Conservation (phyloP, 129 eudicot species). For the Gnaphalium uliginosum region DNA sequence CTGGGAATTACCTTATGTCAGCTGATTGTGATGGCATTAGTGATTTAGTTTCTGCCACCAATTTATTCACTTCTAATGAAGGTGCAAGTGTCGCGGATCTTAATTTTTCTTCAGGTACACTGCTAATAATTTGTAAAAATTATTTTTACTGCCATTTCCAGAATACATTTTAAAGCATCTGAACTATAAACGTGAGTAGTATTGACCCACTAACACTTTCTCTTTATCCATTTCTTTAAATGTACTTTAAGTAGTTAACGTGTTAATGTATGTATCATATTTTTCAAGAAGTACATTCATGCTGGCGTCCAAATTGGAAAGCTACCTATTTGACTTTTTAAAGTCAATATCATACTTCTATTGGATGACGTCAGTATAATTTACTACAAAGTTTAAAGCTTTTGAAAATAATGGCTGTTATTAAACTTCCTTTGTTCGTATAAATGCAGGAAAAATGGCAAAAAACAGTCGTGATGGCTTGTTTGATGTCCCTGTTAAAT, state of each 20-base stretch:
- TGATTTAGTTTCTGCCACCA: slow-evolving; percentile 44
- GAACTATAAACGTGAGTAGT: too few relatives aligned
- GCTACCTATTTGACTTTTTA: neutral
- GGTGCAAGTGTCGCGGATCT: slow-evolving; percentile 36
- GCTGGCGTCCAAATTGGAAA: neutral
- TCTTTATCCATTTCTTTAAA: neutral
- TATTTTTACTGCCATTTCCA: neutral
- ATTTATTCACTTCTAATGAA: slow-evolving; percentile 34
- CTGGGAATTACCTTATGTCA: slow-evolving; percentile 71
- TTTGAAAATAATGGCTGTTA: neutral
- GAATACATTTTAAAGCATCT: too few relatives aligned
- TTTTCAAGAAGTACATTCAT: neutral
- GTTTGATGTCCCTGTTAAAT: slow-evolving; percentile 51
- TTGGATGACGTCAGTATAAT: neutral
- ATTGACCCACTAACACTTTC: neutral
- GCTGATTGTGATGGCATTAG: slow-evolving; percentile 57
- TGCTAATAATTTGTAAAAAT: neutral
- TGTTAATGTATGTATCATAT: neutral
- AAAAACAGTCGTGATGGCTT: slow-evolving; percentile 44
- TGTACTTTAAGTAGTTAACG: neutral
- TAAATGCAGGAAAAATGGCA: slow-evolving; percentile 43
- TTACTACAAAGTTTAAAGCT: neutral
- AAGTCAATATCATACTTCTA: neutral
- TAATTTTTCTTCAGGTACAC: slow-evolving; percentile 51
- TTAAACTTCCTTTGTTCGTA: neutral